A percentile compares a stretch with the other conserved stretches of the same genome.
Conservation (phyloP, 495 filamentous ascomycete species). For the Acidiella bohemica region DNA sequence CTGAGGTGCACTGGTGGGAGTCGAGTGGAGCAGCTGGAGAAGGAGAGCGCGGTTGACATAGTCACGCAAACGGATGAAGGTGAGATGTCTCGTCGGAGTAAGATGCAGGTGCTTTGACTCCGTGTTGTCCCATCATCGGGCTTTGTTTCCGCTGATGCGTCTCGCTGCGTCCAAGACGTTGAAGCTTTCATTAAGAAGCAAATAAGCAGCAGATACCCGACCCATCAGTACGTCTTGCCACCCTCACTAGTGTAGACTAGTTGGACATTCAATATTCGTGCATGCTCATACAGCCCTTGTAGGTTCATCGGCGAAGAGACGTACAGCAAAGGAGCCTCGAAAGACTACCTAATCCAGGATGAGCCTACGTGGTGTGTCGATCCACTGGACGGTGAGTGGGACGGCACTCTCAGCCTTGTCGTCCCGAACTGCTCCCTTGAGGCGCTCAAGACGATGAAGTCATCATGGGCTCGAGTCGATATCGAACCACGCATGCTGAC, state of each 20-base stretch:
- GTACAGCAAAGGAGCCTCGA: constrained; percentile 45
- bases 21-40: constrained; percentile 33
- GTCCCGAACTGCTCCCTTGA: not conserved
- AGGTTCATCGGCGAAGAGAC: constrained; percentile 62
- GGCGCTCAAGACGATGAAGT: not conserved
- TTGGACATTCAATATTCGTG: not conserved
- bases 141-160: not conserved
- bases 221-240: constrained; percentile 37
- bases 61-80: constrained; percentile 60
- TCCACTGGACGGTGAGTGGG: constrained; percentile 41
- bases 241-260: too few species aligned
- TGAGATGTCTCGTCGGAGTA: constrained; percentile 25
- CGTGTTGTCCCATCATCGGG: not conserved
- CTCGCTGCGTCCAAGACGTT: constrained; percentile 36
- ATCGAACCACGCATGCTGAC: not conserved
- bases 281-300: constrained; percentile 1
- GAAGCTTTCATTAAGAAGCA: constrained; percentile 48
- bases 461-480: not conserved
- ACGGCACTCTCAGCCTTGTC: not conserved
- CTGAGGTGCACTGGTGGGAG: constrained; percentile 30
- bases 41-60: constrained; percentile 57
- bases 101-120: not conserved
- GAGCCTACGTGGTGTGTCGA: constrained; percentile 58
- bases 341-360: constrained; percentile 47
- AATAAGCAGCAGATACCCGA: constrained; percentile 43